These are phyloP conservation scores for Pigoraptor vietnamica DNA, from an alignment of 78 protist species.

Conservation along the genomic window DNA sequence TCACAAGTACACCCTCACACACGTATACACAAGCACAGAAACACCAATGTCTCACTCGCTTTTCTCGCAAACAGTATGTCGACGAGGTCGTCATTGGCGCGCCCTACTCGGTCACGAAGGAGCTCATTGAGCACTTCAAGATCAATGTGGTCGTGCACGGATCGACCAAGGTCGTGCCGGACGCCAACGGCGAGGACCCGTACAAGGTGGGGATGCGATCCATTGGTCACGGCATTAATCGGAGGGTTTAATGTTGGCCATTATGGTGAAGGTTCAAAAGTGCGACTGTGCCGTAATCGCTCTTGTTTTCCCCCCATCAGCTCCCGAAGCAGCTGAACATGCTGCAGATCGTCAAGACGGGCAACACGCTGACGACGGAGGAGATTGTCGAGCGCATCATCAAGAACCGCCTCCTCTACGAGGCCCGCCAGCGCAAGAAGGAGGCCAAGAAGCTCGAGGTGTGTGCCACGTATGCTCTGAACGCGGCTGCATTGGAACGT, in stretches of 20 bases:
- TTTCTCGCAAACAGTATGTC: background rate
- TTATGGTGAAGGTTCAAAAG: background rate
- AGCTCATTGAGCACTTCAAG: conserved; percentile 11
- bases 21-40: background rate
- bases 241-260: background rate
- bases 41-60: background rate
- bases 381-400: background rate
- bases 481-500: too few species aligned
- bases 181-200: background rate
- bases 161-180: background rate
- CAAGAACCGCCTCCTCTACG: background rate
- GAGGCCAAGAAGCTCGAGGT: background rate
- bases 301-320: background rate
- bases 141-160: conserved; percentile 17
- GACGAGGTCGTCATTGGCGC: conserved; percentile 9
- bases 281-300: background rate
- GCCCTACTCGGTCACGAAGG: background rate
- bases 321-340: background rate
- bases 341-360: background rate
- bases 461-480: too few species aligned
- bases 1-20: too few species aligned
- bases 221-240: background rate
- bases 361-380: background rate
- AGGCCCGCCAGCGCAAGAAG: background rate
- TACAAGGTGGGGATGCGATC: background rate